Base-by-base conservation (phyloP, 2,329 filamentous ascomycete genomes). In the Xylariales sp. region DNA sequence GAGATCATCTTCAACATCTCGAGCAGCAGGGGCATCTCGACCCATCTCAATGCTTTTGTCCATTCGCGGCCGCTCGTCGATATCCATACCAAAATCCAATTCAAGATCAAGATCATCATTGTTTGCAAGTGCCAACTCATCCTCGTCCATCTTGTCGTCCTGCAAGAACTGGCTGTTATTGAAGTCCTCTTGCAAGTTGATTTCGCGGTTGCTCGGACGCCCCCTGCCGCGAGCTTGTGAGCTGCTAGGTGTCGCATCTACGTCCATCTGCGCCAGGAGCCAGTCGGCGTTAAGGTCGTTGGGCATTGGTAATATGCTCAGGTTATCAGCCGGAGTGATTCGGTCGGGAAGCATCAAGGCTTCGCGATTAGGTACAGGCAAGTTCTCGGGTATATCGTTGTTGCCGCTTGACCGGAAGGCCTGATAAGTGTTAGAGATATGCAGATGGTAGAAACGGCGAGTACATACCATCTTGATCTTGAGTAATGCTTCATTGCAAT, bases 401-500 rank as follows among this genome's bases (percentile, higher is more conserved):
- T 96, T 96, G 51, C 91, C 91, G 35, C 82, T 87, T 15, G 91
- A 88, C 46, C 90, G 86, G 69, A 97, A 98, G 31, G 93, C 91
- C 91, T 95, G 46, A 19, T 9, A n/a, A 28, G 21, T 16, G 43
- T 69, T 63, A 71, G 67, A 46, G 51, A 43, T 39, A 14, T 35
- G 16, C 1, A 25, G n/a, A 22, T 11, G 14, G 15, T 10, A 19
- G 22, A 22, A 34, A 52, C 12, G 14, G 49, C 48, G 12, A 38
- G 18, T 40, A 45, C 74, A 29, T 68, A 96, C 91, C 89, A 97
- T 94, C 62, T 97, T 96, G 57, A 98, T 96, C 70, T 96, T 97
- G 74, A 95, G 84, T 51, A 98, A 73, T 28, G 91, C 91, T 66
- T 98, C 93, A 57, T 95, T 96, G 68, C 93, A 98, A 61, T 98